These are phyloP conservation scores for Geoglossum glabrum DNA, from an alignment of 495 filamentous ascomycete genomes.

Conservation along the genomic window DNA sequence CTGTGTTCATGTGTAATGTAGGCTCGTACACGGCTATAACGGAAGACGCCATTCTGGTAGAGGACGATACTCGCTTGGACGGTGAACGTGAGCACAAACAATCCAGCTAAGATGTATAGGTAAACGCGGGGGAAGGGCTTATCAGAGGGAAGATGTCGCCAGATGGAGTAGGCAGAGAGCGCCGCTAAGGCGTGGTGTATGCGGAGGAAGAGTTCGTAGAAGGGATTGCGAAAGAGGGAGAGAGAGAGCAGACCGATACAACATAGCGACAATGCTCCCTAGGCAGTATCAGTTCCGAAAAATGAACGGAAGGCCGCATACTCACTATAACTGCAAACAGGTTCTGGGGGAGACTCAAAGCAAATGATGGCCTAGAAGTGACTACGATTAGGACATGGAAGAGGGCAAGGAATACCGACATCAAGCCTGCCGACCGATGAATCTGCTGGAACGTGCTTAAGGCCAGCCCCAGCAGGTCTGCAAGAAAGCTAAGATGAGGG, in stretches of 20 bases:
- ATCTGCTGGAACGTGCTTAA: slow-evolving; percentile 8
- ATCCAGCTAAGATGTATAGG: slow-evolving; percentile 8
- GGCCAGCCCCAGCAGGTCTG: slow-evolving; percentile 12
- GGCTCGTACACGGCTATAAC: slow-evolving; percentile 7
- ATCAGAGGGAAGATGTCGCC: slow-evolving; percentile 10
- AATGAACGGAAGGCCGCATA: neutral
- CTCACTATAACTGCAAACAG: slow-evolving; percentile 10
- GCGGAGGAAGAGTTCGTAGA: slow-evolving; percentile 15
- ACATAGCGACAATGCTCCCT: slow-evolving; percentile 2
- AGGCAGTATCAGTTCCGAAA: neutral
- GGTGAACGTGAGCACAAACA: slow-evolving; percentile 8
- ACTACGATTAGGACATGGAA: slow-evolving; percentile 7
- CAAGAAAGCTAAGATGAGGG: slow-evolving; percentile 8
- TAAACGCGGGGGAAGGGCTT: slow-evolving; percentile 7
- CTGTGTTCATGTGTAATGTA: slow-evolving; percentile 8
- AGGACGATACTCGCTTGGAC: slow-evolving; percentile 7
- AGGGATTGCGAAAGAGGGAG: slow-evolving; percentile 6
- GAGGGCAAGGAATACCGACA: slow-evolving; percentile 6
- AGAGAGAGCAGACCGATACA: slow-evolving; percentile 11
- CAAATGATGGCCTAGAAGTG: slow-evolving; percentile 2
- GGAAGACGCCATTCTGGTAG: slow-evolving; percentile 9
- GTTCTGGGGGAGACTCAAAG: slow-evolving; percentile 3
- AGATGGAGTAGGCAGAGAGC: slow-evolving; percentile 11
- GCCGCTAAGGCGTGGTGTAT: slow-evolving; percentile 11
- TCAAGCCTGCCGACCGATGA: slow-evolving; percentile 8